phyloP scores from a whole-genome alignment of 75 land plant species.

The Cryptomeria japonica region DNA sequence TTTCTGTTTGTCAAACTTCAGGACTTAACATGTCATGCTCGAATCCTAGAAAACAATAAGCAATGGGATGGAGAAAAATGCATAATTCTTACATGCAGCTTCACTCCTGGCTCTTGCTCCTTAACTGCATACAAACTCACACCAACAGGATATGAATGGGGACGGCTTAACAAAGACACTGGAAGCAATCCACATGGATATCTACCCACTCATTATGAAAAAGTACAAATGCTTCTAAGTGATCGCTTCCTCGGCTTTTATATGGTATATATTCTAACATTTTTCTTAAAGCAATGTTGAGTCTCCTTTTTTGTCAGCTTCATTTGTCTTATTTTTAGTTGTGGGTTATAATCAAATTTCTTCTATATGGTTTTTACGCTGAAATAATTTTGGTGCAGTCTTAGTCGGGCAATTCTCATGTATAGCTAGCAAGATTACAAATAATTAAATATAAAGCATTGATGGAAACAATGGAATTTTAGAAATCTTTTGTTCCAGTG shows the following conservation, averaged over 20 bases:
- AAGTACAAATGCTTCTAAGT: slow-evolving; percentile 99
- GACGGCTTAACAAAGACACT: slow-evolving; percentile 90
- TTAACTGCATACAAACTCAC: slow-evolving; percentile 99
- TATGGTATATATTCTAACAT: slow-evolving; percentile 62
- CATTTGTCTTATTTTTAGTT: neutral
- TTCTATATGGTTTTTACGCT: neutral
- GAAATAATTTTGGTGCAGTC: neutral
- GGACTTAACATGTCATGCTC: slow-evolving; percentile 91
- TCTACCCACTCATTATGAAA: slow-evolving; percentile 96
- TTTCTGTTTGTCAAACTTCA: slow-evolving; percentile 24
- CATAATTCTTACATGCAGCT: slow-evolving; percentile 96
- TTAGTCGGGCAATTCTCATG: neutral
- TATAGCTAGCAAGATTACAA: neutral
- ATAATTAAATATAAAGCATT: neutral
- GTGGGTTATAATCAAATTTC: neutral
- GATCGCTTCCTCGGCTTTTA: slow-evolving; percentile 98
- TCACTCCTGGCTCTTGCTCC: slow-evolving; percentile 98
- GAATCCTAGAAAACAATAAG: slow-evolving; percentile 90
- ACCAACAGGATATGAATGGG: slow-evolving; percentile 98
- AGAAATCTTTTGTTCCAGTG: neutral
- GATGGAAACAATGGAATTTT: neutral
- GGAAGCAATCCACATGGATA: slow-evolving; percentile 99
- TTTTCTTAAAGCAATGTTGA: neutral
- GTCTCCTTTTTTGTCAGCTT: neutral
- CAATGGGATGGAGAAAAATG: slow-evolving; percentile 99